Evolutionary conservation across 2,329 filamentous ascomycete genomes (phyloP).

Genomic region (Colletotrichum sp.): DNA sequence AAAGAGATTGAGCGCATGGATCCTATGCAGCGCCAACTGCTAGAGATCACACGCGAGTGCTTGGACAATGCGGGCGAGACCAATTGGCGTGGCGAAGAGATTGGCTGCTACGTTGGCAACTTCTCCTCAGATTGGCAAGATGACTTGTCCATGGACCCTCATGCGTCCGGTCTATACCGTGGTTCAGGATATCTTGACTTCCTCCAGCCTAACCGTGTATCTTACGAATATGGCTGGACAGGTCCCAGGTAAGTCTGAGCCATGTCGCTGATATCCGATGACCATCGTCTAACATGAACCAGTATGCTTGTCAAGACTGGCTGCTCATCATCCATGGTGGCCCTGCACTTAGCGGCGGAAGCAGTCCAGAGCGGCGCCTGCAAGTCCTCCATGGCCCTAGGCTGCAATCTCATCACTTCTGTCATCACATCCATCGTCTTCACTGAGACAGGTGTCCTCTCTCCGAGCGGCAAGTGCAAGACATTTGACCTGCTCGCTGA

Average conservation of each 20-base stretch:
- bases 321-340: conserved; percentile 36
- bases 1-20: conserved; percentile 33
- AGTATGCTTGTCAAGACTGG: conserved; percentile 39
- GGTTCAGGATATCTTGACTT: conserved; percentile 23
- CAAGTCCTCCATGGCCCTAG: conserved; percentile 34
- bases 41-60: conserved; percentile 33
- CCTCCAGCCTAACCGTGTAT: conserved; percentile 33
- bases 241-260: conserved; percentile 31
- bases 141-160: conserved; percentile 9
- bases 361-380: conserved; percentile 31
- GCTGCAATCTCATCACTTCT: conserved; percentile 33
- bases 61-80: conserved; percentile 33
- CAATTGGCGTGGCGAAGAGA: conserved; percentile 28
- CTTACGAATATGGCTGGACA: conserved; percentile 35
- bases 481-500: conserved; percentile 45
- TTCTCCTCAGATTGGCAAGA: conserved; percentile 33
- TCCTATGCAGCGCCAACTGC: conserved; percentile 30
- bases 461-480: conserved; percentile 29
- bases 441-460: conserved; percentile 30
- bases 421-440: conserved; percentile 17
- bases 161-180: conserved; percentile 22
- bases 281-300: not conserved
- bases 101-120: conserved; percentile 32
- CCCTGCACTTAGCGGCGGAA: conserved; percentile 35
- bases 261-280: accelerated